phyloP scores from a whole-genome alignment of 2,329 filamentous ascomycete species.

The Talaromyces sp. region DNA sequence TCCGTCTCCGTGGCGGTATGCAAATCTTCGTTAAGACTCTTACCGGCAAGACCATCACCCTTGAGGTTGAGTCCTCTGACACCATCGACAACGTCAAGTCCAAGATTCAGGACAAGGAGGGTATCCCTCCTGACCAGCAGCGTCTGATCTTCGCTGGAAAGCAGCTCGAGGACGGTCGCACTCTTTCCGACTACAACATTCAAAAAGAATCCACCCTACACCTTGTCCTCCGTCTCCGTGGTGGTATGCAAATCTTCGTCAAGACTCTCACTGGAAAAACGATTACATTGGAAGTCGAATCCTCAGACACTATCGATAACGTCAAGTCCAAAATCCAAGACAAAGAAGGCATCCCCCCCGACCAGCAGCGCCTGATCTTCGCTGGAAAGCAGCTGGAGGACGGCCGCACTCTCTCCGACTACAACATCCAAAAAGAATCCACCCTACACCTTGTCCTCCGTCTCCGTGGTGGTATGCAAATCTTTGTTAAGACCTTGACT shows the following conservation, averaged over 20 bases:
- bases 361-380: constrained; percentile 38
- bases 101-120: constrained; percentile 78
- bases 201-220: constrained; percentile 89
- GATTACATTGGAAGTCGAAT: constrained; percentile 87
- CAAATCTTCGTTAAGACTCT: constrained; percentile 81
- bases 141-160: constrained; percentile 94
- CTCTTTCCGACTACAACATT: constrained; percentile 89
- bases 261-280: constrained; percentile 74
- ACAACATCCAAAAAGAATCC: constrained; percentile 94
- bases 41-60: constrained; percentile 92
- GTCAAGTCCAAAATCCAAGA: constrained; percentile 87
- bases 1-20: constrained; percentile 65
- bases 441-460: constrained; percentile 77
- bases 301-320: constrained; percentile 87
- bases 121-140: constrained; percentile 93
- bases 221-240: constrained; percentile 79
- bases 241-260: constrained; percentile 64
- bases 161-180: constrained; percentile 92
- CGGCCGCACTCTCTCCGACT: constrained; percentile 64
- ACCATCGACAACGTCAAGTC: constrained; percentile 20
- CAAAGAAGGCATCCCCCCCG: constrained; percentile 82
- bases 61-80: constrained; percentile 19
- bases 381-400: constrained; percentile 19
- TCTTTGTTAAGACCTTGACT: constrained; percentile 80
- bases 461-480: constrained; percentile 78